These are phyloP conservation scores for Kodamaea leandrae DNA, from an alignment of 805 yeast species.

Conservation along the genomic window DNA sequence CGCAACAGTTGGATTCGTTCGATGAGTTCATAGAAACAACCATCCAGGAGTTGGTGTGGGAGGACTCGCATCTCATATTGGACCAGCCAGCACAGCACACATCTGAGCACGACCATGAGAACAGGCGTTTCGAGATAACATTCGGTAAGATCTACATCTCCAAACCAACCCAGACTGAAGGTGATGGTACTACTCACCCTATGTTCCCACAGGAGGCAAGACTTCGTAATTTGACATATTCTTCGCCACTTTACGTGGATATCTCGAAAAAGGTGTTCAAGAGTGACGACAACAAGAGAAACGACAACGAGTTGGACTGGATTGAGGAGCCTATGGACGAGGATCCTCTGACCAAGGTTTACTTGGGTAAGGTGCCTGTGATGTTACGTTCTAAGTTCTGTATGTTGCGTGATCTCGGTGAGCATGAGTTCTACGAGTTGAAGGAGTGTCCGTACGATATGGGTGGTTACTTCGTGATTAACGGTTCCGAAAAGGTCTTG, in stretches of 20 bases:
- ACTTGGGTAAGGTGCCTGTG: constrained; percentile 95
- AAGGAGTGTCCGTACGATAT: constrained; percentile 99
- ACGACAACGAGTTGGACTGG: constrained; percentile 45
- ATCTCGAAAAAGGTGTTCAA: constrained; percentile 87
- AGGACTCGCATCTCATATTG: constrained; percentile 87
- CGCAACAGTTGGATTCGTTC: constrained; percentile 97
- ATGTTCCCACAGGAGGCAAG: constrained; percentile 98
- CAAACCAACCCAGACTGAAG: constrained; percentile 97
- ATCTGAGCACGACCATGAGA: constrained; percentile 82
- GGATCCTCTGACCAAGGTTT: constrained; percentile 67
- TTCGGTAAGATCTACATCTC: constrained; percentile 96
- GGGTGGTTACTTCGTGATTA: constrained; percentile 98
- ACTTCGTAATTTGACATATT: constrained; percentile 90
- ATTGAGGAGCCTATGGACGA: constrained; percentile 58
- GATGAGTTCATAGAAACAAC: constrained; percentile 97
- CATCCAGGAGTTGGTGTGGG: constrained; percentile 94
- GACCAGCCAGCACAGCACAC: constrained; percentile 99
- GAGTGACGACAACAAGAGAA: constrained; percentile 66
- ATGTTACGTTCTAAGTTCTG: constrained; percentile 97
- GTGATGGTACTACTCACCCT: constrained; percentile 99
- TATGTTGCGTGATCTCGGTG: constrained; percentile 83
- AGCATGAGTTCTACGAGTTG: constrained; percentile 89
- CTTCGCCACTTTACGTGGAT: constrained; percentile 94
- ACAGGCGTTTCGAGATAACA: constrained; percentile 92
- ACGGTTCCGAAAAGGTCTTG: constrained; percentile 96